phyloP scores from a whole-genome alignment of 2,329 filamentous ascomycete species.

The Fusarium chaquense region DNA sequence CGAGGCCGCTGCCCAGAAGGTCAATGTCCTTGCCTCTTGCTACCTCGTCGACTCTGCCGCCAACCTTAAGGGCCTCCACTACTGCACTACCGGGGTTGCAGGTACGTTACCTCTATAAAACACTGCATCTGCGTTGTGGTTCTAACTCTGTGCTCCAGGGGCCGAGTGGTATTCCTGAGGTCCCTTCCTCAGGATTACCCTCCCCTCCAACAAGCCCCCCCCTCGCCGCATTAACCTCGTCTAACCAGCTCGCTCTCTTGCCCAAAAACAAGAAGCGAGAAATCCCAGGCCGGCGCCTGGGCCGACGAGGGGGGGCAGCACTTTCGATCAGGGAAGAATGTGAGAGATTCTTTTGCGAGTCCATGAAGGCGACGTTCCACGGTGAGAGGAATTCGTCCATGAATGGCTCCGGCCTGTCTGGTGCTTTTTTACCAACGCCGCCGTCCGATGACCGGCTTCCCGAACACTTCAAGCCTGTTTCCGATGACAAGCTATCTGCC shows the following conservation, averaged over 20 bases:
- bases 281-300: constrained; percentile 57
- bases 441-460: constrained; percentile 62
- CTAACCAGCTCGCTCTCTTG: constrained; percentile 74
- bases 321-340: constrained; percentile 98
- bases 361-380: constrained; percentile 92
- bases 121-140: not conserved
- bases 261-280: constrained; percentile 65
- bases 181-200: constrained; percentile 84
- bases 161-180: constrained; percentile 96
- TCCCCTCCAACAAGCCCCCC: constrained; percentile 90
- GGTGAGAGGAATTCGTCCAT: constrained; percentile 87
- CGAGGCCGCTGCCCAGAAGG: constrained; percentile 72
- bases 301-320: constrained; percentile 89
- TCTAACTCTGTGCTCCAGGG: constrained; percentile 61
- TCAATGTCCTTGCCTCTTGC: constrained; percentile 90
- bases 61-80: constrained; percentile 86
- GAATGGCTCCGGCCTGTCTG: constrained; percentile 88
- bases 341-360: constrained; percentile 99
- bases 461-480: constrained; percentile 53
- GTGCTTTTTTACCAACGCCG: constrained; percentile 71
- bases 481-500: constrained; percentile 46
- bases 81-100: constrained; percentile 92
- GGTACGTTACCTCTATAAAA: constrained; percentile 61
- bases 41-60: constrained; percentile 83
- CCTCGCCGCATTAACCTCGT: constrained; percentile 79